A percentile compares a stretch with the other conserved stretches of the same genome.
phyloP scores from a whole-genome alignment of 1,139 yeast genomes.

The Candida tetrigidarum region DNA sequence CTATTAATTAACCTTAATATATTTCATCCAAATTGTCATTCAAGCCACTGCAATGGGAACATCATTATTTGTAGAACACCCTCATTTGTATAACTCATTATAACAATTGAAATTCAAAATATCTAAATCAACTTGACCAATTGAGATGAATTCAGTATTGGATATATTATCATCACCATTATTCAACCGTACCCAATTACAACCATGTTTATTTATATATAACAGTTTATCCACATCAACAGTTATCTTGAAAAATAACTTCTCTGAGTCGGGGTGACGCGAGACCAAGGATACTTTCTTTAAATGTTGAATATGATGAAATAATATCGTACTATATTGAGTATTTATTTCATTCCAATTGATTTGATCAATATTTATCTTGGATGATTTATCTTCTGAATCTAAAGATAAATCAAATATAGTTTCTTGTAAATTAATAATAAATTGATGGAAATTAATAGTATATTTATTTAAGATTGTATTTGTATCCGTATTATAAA shows the following conservation, averaged over 20 bases:
- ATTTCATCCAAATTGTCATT: too few relatives aligned
- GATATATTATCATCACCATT: background rate
- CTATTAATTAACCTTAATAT: too few relatives aligned
- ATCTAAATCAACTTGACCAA: constrained; percentile 42
- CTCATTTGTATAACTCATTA: too few relatives aligned
- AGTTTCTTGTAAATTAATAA: constrained; percentile 18
- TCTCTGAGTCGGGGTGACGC: constrained; percentile 8
- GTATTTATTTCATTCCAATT: constrained; percentile 40
- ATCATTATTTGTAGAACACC: too few relatives aligned
- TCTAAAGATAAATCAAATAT: constrained; percentile 11
- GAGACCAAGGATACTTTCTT: constrained; percentile 12
- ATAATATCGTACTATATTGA: constrained; percentile 35
- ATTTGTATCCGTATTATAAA: constrained; percentile 28
- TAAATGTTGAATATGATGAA: constrained; percentile 35
- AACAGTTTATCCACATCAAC: constrained; percentile 32
- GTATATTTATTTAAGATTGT: constrained; percentile 28
- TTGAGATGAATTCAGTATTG: constrained; percentile 22
- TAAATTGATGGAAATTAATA: constrained; percentile 31
- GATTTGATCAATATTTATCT: constrained; percentile 28
- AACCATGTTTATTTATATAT: constrained; percentile 18
- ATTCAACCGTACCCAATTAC: constrained; percentile 30
- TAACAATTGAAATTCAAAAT: constrained; percentile 34
- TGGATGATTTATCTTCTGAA: constrained; percentile 12
- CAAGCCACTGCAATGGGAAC: too few relatives aligned
- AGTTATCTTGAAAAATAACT: constrained; percentile 32